Evolutionary conservation across 2,329 filamentous ascomycete species (phyloP).

Genomic region (Nemania abortiva): DNA sequence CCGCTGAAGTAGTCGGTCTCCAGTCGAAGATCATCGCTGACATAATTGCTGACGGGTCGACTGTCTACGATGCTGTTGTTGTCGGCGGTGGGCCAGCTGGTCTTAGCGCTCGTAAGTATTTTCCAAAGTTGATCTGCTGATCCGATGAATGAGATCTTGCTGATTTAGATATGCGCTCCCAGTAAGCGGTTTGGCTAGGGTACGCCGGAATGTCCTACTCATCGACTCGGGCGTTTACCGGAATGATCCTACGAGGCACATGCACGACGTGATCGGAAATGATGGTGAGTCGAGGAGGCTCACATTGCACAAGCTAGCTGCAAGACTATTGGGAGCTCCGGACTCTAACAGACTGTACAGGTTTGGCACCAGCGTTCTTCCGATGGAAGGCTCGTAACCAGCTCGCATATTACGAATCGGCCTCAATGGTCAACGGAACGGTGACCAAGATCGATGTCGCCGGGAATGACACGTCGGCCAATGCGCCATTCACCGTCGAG

Average conservation of each 20-base stretch:
- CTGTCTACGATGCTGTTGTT: slow-evolving; percentile 37
- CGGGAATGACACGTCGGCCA: slow-evolving; percentile 36
- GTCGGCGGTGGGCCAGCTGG: slow-evolving; percentile 39
- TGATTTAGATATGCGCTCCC: slow-evolving; percentile 45
- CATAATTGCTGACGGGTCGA: neutral
- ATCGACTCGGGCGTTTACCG: slow-evolving; percentile 71
- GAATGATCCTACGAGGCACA: slow-evolving; percentile 66
- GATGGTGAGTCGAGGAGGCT: slow-evolving; percentile 60
- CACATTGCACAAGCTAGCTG: neutral
- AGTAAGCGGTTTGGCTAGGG: slow-evolving; percentile 69
- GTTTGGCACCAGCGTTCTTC: slow-evolving; percentile 66
- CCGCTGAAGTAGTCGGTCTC: slow-evolving; percentile 14
- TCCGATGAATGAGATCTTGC: neutral
- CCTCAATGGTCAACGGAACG: slow-evolving; percentile 64
- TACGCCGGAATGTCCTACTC: slow-evolving; percentile 65
- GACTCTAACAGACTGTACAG: slow-evolving; percentile 50
- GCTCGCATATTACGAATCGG: slow-evolving; percentile 63
- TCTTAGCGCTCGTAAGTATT: slow-evolving; percentile 34
- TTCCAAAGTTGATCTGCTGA: neutral
- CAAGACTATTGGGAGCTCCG: neutral
- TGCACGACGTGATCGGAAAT: slow-evolving; percentile 72
- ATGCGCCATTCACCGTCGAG: slow-evolving; percentile 57
- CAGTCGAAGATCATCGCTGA: neutral
- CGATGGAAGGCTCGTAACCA: slow-evolving; percentile 66
- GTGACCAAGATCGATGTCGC: slow-evolving; percentile 58